Percentiles rank a stretch among this genome's conserved stretches.
phyloP scores from a whole-genome alignment of 164 flowering plant genomes.

The Akebia trifoliata region DNA sequence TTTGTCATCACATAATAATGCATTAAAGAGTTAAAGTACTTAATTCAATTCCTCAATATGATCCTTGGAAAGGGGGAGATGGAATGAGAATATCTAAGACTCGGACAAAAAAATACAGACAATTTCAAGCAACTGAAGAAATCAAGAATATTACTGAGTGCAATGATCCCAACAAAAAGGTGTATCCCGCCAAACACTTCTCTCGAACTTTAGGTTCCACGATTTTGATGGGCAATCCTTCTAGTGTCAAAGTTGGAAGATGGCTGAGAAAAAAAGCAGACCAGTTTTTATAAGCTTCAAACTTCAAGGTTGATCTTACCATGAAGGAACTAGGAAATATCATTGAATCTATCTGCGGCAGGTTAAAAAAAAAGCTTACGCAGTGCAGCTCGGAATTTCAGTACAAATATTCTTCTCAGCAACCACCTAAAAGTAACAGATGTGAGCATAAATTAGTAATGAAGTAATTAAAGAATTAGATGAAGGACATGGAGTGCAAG shows the following conservation, averaged over 20 bases:
- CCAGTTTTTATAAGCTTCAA: slow-evolving; percentile 4
- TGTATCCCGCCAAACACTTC: slow-evolving; percentile 59
- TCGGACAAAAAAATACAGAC: background rate
- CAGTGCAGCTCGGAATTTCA: slow-evolving; percentile 52
- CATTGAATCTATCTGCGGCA: background rate
- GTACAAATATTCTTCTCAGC: slow-evolving; percentile 49
- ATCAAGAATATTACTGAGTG: slow-evolving; percentile 38
- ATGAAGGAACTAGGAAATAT: background rate
- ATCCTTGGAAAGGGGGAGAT: background rate
- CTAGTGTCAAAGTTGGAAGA: slow-evolving; percentile 51
- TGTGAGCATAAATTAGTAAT: slow-evolving; percentile 3
- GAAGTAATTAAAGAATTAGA: background rate
- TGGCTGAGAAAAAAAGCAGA: slow-evolving; percentile 33
- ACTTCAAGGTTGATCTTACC: background rate
- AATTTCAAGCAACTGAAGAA: background rate
- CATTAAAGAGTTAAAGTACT: no score
- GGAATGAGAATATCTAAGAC: slow-evolving; percentile 4
- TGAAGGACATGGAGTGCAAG: background rate
- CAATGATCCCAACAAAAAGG: slow-evolving; percentile 53
- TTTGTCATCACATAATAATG: no score
- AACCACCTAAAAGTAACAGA: slow-evolving; percentile 39
- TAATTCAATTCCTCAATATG: background rate
- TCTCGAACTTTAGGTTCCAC: slow-evolving; percentile 52
- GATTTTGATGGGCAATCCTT: slow-evolving; percentile 48
- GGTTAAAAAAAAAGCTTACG: slow-evolving; percentile 39